Conservation (phyloP, 2,329 filamentous ascomycete genomes). For the Lasiodiplodia hormozganensis region DNA sequence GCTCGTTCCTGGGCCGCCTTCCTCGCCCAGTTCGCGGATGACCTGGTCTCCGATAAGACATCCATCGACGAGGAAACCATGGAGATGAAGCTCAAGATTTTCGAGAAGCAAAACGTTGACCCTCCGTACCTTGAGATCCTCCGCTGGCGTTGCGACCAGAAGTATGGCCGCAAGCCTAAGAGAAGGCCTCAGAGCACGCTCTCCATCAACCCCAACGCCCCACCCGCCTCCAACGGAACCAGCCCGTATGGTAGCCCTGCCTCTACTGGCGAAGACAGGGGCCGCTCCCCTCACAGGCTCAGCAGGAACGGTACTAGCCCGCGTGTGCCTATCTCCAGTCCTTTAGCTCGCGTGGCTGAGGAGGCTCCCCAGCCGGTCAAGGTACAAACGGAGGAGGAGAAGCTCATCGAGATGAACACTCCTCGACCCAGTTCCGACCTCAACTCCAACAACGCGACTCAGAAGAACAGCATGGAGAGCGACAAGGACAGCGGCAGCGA, state of each 20-base stretch:
- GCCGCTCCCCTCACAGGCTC: conserved; percentile 74
- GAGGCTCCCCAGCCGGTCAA: conserved; percentile 58
- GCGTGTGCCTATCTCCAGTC: conserved; percentile 71
- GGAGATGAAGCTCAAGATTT: conserved; percentile 91
- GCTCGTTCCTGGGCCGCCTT: conserved; percentile 91
- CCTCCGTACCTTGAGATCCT: conserved; percentile 94
- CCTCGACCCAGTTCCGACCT: conserved; percentile 49
- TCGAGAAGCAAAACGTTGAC: conserved; percentile 80
- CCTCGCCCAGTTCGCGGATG: conserved; percentile 85
- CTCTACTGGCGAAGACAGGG: conserved; percentile 59
- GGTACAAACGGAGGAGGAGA: conserved; percentile 48
- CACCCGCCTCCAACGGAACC: conserved; percentile 52
- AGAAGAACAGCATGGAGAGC: conserved; percentile 44
- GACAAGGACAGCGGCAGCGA: conserved; percentile 45
- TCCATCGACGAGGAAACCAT: conserved; percentile 90
- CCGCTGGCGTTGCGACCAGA: conserved; percentile 94
- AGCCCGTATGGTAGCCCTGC: conserved; percentile 70
- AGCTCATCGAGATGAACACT: conserved; percentile 52
- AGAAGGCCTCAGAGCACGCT: conserved; percentile 55
- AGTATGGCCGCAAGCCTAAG: conserved; percentile 73
- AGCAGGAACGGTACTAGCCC: conserved; percentile 68
- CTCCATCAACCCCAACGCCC: conserved; percentile 60
- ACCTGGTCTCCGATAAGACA: conserved; percentile 87
- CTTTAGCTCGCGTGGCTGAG: conserved; percentile 76
- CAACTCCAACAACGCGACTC: conserved; percentile 32